phyloP scores from a whole-genome alignment of 768 basidiomycete species.

The Phallus indusiatus region DNA sequence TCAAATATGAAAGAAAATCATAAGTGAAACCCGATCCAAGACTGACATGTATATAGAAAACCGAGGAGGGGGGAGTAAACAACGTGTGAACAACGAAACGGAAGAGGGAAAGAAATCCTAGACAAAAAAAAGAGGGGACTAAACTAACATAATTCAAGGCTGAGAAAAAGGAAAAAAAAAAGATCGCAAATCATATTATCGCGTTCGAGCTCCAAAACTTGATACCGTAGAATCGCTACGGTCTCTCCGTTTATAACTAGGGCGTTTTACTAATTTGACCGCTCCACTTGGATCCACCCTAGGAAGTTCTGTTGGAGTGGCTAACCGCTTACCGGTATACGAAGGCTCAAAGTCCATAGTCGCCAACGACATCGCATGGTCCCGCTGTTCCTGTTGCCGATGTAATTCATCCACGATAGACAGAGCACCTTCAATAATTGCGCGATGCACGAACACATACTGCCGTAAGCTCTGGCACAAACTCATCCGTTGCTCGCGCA shows the following conservation, averaged over 20 bases:
- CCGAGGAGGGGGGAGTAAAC: not conserved
- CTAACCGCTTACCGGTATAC: conserved; percentile 48
- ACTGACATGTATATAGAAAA: not conserved
- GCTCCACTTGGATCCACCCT: conserved; percentile 54
- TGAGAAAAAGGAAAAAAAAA: not conserved
- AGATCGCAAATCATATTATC: not conserved
- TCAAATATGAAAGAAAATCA: too few species aligned
- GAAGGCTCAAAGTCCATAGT: not conserved
- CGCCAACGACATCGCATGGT: not conserved
- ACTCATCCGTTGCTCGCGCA: conserved; percentile 95
- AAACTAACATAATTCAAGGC: not conserved
- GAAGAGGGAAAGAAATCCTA: not conserved
- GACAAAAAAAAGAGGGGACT: not conserved
- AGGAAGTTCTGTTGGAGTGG: conserved; percentile 61
- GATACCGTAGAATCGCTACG: conserved; percentile 8
- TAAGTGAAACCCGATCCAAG: too few species aligned
- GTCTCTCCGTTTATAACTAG: conserved; percentile 49
- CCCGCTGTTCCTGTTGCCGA: not conserved
- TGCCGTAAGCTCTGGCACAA: conserved; percentile 90
- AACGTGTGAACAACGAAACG: not conserved
- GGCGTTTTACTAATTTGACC: conserved; percentile 50
- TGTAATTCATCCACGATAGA: conserved; percentile 68
- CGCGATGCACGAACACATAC: conserved; percentile 89
- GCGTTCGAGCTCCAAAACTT: too few species aligned
- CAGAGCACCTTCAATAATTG: conserved; percentile 72